phyloP scores from a whole-genome alignment of 495 filamentous ascomycete genomes.

The Aspergillus funiculosus region DNA sequence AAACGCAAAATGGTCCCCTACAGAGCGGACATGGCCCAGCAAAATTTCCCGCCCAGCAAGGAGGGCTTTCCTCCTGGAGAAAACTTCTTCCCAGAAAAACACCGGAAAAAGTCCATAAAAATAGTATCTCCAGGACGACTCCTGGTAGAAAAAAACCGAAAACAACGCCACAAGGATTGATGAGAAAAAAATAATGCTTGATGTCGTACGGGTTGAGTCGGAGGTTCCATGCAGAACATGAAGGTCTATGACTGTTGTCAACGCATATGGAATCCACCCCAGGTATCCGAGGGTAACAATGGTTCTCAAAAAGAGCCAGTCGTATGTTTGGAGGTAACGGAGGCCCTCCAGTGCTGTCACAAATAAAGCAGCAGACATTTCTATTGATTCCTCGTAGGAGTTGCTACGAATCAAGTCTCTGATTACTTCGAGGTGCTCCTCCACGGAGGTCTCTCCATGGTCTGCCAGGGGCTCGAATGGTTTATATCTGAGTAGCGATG shows the following conservation, averaged over 20 bases:
- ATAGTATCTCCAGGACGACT: constrained; percentile 81
- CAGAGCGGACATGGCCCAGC: constrained; percentile 59
- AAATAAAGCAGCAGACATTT: constrained; percentile 67
- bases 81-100: constrained; percentile 95
- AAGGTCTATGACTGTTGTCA: constrained; percentile 85
- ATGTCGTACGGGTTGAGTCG: constrained; percentile 56
- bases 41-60: constrained; percentile 60
- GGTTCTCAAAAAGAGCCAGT: constrained; percentile 96
- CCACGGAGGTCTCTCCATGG: constrained; percentile 52
- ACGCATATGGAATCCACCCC: constrained; percentile 93
- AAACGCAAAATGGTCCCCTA: constrained; percentile 47
- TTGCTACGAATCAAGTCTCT: constrained; percentile 59
- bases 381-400: constrained; percentile 67
- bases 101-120: constrained; percentile 88
- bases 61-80: constrained; percentile 67
- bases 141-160: constrained; percentile 70
- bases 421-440: constrained; percentile 63
- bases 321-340: constrained; percentile 90
- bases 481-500: constrained; percentile 66
- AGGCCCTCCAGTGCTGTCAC: constrained; percentile 74
- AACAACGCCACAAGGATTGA: constrained; percentile 70
- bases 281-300: constrained; percentile 90
- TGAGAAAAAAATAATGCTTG: constrained; percentile 62
- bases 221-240: constrained; percentile 76
- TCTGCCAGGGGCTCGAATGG: constrained; percentile 62